Evolutionary conservation across 371 early-diverging fungal species (phyloP), one percentile per base, ranked within the genome.

Genomic region (Mucor mucedo): DNA sequence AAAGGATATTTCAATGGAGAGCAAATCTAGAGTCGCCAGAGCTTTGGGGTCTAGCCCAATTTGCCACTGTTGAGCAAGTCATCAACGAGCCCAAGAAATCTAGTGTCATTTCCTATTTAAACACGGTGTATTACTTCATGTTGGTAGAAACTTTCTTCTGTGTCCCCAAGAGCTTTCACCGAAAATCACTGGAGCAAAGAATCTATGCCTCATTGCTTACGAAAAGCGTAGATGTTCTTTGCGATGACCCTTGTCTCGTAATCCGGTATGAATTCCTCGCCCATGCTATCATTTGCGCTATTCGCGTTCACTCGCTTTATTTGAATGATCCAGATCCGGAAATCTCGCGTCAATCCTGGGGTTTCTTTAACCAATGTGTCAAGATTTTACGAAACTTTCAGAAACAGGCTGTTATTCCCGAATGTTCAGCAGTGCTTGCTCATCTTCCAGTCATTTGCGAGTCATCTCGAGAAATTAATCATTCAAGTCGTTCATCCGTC

Each of bases 201-300:
- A 52, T 52, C 13, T 65, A 58, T 54, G 58, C 65, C 9, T 39
- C 65, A 14, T 38, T 53, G 32, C 16, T 62, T 0, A 61, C 61
- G 2, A 35, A 33, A 21, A 42, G 49, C 29, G 44, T 48, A 7
- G 62, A 65, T 42, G 16, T 11, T 33, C 11, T 58, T 0, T 69
- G 58, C 54, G 44, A 61, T 14, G 35, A 61, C 4, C 14, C 62
- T 41, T 27, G 30, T 10, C 14, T 54, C 5, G 47, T 65, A 5
- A 28, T 48, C 10, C 61, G 44, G 0, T 65, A 61, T 50, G 65
- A 69, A 55, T 52, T 62, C 21, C 4, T 69, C 14, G 62, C 39
- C 13, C 58, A 61, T 58, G 49, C 55, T 21, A 11, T 61, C 1
- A 58, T 58, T 27, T 13, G 62, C 40, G 58, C 70, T 29, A 40